Percentiles rank a stretch among this genome's conserved stretches.
Conservation (phyloP, 2,329 filamentous ascomycete species). For the Alternaria dauci region DNA sequence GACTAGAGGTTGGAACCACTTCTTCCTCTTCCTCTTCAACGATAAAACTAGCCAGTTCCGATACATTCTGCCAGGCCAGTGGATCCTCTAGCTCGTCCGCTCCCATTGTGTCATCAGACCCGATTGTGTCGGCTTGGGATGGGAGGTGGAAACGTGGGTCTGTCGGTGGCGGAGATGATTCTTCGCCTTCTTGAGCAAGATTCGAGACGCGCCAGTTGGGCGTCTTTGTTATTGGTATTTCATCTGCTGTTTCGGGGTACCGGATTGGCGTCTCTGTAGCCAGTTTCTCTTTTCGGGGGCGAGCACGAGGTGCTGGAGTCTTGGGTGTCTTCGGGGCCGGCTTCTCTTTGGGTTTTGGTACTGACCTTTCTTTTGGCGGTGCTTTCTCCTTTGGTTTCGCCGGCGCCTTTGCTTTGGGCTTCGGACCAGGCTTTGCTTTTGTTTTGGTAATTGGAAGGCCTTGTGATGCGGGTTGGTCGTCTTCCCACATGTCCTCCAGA, state of each 20-base stretch:
- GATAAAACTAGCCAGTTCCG: conserved; percentile 57
- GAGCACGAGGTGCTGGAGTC: conserved; percentile 34
- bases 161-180: conserved; percentile 51
- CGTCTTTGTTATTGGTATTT: conserved; percentile 29
- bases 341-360: conserved; percentile 23
- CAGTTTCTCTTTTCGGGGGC: conserved; percentile 30
- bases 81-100: conserved; percentile 50
- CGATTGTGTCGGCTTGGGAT: conserved; percentile 53
- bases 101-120: conserved; percentile 56
- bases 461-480: conserved; percentile 42
- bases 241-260: conserved; percentile 18
- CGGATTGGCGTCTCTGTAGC: conserved; percentile 29
- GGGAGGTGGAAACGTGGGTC: conserved; percentile 49
- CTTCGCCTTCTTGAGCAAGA: conserved; percentile 43
- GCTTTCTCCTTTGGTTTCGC: conserved; percentile 20
- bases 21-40: conserved; percentile 53
- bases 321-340: conserved; percentile 22
- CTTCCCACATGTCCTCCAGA: conserved; percentile 43
- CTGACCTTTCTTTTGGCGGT: conserved; percentile 21
- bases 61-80: conserved; percentile 54
- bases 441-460: conserved; percentile 25
- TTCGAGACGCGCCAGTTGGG: conserved; percentile 38
- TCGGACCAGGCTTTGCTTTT: conserved; percentile 20
- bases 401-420: conserved; percentile 24
- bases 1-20: conserved; percentile 43